Evolutionary conservation across 345 rosid genomes (phyloP).

Genomic region (Geranium brycei): DNA sequence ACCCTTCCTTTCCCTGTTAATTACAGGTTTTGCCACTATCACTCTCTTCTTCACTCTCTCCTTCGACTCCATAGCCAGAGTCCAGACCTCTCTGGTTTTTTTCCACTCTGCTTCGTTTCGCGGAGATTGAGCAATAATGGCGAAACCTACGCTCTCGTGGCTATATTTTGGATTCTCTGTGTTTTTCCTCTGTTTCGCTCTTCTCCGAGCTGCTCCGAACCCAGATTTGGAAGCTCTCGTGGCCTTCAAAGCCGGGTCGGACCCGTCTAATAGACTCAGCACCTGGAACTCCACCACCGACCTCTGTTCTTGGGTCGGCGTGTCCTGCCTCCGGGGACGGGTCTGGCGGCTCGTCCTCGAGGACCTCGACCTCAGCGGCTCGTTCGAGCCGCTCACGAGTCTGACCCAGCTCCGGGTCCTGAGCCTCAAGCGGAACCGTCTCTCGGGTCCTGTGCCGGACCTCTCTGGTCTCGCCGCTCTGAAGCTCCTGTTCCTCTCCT

Average conservation of each 20-base stretch:
- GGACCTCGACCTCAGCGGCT: slow-evolving; percentile 41
- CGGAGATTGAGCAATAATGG: slow-evolving; percentile 27
- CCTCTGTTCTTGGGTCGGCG: slow-evolving; percentile 59
- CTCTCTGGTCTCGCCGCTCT: slow-evolving; percentile 55
- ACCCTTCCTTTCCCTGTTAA: no score
- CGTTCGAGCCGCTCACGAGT: slow-evolving; percentile 31
- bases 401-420: slow-evolving; percentile 70
- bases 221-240: slow-evolving; percentile 45
- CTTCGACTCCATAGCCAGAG: no score
- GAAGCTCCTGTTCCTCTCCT: slow-evolving; percentile 66
- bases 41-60: no score
- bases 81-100: no score
- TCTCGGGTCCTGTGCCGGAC: slow-evolving; percentile 54
- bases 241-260: slow-evolving; percentile 44
- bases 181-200: slow-evolving; percentile 5
- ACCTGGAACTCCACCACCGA: slow-evolving; percentile 50
- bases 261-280: slow-evolving; percentile 35
- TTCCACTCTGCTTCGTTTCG: no score
- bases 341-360: slow-evolving; percentile 67
- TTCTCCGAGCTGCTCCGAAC: slow-evolving; percentile 18
- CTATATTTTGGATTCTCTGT: not conserved
- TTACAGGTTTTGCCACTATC: no score
- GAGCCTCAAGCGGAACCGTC: slow-evolving; percentile 53
- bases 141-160: slow-evolving; percentile 12
- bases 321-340: slow-evolving; percentile 45